phyloP scores from a whole-genome alignment of 1,284 basidiomycete genomes.

The Irpex sp. region DNA sequence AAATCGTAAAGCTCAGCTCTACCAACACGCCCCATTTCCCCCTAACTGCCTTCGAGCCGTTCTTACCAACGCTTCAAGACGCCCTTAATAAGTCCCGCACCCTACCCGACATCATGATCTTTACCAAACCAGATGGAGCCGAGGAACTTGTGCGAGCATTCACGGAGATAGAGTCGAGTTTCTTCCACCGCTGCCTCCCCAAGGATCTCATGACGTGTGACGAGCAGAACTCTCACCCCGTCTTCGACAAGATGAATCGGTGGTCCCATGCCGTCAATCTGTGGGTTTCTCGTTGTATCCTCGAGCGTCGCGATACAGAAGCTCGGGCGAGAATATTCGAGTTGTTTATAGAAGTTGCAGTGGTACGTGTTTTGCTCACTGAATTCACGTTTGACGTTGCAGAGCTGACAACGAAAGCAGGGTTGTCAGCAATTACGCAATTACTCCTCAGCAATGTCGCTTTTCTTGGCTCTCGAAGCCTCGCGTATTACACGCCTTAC shows the following conservation, averaged over 20 bases:
- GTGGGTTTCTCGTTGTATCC: constrained; percentile 7
- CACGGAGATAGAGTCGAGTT: constrained; percentile 19
- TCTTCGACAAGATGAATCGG: constrained; percentile 6
- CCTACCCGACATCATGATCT: constrained; percentile 11
- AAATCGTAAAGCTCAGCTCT: not conserved
- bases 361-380: constrained; percentile 3
- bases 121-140: constrained; percentile 11
- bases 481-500: not conserved
- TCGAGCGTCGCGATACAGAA: not conserved
- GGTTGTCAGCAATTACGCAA: constrained; percentile 7
- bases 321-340: constrained; percentile 2
- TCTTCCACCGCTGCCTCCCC: constrained; percentile 18
- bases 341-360: constrained; percentile 5
- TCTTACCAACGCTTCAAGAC: not conserved
- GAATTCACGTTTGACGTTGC: not conserved
- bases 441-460: constrained; percentile 5
- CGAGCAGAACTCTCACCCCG: constrained; percentile 1
- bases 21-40: not conserved
- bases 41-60: not conserved
- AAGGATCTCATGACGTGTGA: constrained; percentile 5
- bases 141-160: constrained; percentile 20
- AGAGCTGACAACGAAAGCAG: not conserved
- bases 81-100: not conserved
- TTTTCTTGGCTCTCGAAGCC: not conserved
- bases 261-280: constrained; percentile 13